Evolutionary conservation across 805 yeast genomes (phyloP), one percentile per base, ranked within the genome.

Genomic region (Wickerhamomyces queroliae): DNA sequence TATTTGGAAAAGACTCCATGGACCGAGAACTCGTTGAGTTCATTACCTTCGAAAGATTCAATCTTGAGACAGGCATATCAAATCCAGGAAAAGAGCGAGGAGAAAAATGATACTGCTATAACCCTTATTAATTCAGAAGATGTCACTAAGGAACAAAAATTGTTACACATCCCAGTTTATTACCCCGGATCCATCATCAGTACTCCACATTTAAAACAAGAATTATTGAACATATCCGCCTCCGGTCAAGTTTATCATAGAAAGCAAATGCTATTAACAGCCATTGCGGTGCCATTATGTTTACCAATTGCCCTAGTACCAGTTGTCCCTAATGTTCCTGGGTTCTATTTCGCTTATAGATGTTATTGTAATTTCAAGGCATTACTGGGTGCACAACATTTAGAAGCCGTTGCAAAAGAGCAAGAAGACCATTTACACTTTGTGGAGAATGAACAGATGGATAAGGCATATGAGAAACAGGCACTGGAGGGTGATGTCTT

Each of bases 241-340:
- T 46, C 55, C 1, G 80, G 83, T 10, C 54, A 69, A 28, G 48
- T 65, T 1, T 64, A 66, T 35, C 95, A 90, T 52, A 61, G 59
- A 37, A 80, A 73, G 52, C 72, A 74, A 49, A 69, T 83, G 46
- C 35, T 74, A 2, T 47, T 66, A 28, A 76, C 83, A 47, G 69
- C 75, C 1, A 42, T 80, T 13, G 78, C 79, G 4, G 60, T 91
- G 4, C 97, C 97, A 2, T 46, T 90, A 33, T 78, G 95, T 0
- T 49, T 87, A 3, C 98, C 98, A 2, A 58, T 90, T 32, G 89
- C 87, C 0, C 50, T 88, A 32, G 55, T 91, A 0, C 98, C 98
- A 0, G 69, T 90, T n/a, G 58, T 89, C 3, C 98, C 98, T 17
- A 90, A 90, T 52, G 75, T 90, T 17, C 98, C 98, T 0, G 96